phyloP scores from a whole-genome alignment of 345 rosid species.

The Barbarea vulgaris region DNA sequence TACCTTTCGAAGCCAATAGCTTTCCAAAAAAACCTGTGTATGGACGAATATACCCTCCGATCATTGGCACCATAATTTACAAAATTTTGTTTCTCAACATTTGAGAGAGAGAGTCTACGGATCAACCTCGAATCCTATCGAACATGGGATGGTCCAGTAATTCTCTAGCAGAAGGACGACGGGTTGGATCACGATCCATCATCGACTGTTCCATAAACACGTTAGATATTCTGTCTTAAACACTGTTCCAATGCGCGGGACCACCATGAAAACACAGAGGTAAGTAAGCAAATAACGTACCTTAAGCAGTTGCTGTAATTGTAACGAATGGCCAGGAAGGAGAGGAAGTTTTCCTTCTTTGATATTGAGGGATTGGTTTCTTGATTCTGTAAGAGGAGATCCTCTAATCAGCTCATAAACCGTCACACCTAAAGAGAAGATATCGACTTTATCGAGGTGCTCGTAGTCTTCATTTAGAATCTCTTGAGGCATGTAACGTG shows the following conservation, averaged over 20 bases:
- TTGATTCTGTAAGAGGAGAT: conserved; percentile 73
- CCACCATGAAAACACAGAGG: background rate
- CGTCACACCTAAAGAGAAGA: conserved; percentile 85
- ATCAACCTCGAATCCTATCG: conserved; percentile 45
- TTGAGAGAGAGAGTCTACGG: background rate
- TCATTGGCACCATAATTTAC: conserved; percentile 34
- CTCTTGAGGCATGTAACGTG: conserved; percentile 99
- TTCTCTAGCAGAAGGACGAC: conserved; percentile 74
- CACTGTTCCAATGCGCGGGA: conserved; percentile 2
- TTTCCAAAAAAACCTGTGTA: background rate
- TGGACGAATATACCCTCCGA: background rate
- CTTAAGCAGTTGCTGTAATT: conserved; percentile 87
- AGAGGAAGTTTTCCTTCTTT: conserved; percentile 88
- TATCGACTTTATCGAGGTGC: conserved; percentile 89
- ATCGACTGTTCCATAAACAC: conserved; percentile 56
- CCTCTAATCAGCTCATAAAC: conserved; percentile 83
- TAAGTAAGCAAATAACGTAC: conserved; percentile 39
- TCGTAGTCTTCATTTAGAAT: conserved; percentile 83
- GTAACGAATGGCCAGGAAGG: conserved; percentile 87
- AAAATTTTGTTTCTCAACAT: conserved; percentile 19
- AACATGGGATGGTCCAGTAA: conserved; percentile 70
- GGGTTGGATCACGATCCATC: conserved; percentile 78
- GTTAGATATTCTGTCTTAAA: conserved; percentile 20
- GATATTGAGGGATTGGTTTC: conserved; percentile 65
- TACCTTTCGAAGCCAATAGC: background rate